Base-by-base conservation (phyloP, 306 rosid species). In the Medicago truncatula region DNA sequence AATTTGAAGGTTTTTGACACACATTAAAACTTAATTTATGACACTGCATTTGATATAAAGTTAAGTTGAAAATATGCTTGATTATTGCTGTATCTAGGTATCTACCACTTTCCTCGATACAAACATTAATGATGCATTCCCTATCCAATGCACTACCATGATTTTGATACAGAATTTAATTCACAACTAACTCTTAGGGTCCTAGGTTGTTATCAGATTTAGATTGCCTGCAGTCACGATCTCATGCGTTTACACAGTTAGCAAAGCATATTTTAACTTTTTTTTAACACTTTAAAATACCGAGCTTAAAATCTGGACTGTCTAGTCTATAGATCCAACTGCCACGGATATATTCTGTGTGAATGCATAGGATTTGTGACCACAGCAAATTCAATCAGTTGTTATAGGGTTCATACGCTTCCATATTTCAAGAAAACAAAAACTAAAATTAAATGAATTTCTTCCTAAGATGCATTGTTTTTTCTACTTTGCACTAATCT, bases 1-100 rank as follows among this genome's bases (percentile, higher is more conserved):
- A 47, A 49, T 64, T 76, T 58, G 11, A 57, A 54, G 17, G 20
- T 64, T 71, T 21, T 77, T 61, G 63, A 39, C 53, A 13, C 70
- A 54, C 10, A 77, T 77, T 20, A 47, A 21, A 50, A 12, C 43
- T 46, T 23, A 20, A 18, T 77, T 60, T 17, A 67, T 40, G 57
- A 47, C 41, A 18, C 60, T 59, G 39, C 46, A 54, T 23, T 54
- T 10, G 12, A 9, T 43, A 43, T 31, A n/a, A 50, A 73, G 41
- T 43, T 78, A 31, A 53, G 23, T 8, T 59, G 53, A 56, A 62
- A 49, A 61, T n/a, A n/a, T 68, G 21, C 9, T 74, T 61, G 49
- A 5, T 34, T 34, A 34, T 34, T 34, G 38, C 7, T 34, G 38
- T 34, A 34, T 34, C 38, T 34, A 34, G 7, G 1, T 34, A 34